Evolutionary conservation across 2,329 filamentous ascomycete genomes (phyloP).

Genomic region (Fusarium mundagurra): DNA sequence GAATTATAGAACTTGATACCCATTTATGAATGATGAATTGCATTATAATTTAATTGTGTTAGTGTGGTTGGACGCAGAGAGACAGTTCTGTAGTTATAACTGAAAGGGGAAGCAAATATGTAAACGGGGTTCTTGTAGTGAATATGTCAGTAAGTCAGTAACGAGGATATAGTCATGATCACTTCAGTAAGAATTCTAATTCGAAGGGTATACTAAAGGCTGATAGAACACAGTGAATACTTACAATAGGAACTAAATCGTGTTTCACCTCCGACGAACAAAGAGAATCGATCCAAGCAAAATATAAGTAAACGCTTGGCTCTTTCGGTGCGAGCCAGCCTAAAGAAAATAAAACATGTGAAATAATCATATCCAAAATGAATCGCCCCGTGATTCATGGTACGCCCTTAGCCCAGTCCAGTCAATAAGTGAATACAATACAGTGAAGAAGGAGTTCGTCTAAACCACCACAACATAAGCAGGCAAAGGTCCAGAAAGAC

Average conservation of each 20-base stretch:
- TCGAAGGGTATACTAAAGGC: neutral
- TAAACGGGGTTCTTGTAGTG: neutral
- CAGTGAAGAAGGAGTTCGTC: rapidly evolving
- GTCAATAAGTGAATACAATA: rapidly evolving
- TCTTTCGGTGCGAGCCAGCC: rapidly evolving
- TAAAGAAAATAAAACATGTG: rapidly evolving
- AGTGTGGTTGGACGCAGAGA: neutral
- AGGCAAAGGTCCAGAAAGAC: rapidly evolving
- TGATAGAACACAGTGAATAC: neutral
- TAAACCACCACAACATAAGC: neutral
- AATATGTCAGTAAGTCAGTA: neutral
- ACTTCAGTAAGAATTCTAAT: neutral
- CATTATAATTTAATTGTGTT: too few relatives aligned
- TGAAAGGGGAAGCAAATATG: neutral
- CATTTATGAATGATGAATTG: constrained; percentile 28
- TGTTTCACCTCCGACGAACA: neutral
- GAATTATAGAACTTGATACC: constrained; percentile 41
- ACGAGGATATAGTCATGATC: neutral
- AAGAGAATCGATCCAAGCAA: rapidly evolving
- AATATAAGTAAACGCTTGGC: neutral
- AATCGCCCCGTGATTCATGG: neutral
- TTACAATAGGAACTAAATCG: neutral
- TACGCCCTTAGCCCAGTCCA: neutral
- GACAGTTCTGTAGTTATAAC: neutral
- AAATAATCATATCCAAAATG: neutral